phyloP scores from a whole-genome alignment of 176 grass and related monocot genomes.

The Aegilops umbellulata region DNA sequence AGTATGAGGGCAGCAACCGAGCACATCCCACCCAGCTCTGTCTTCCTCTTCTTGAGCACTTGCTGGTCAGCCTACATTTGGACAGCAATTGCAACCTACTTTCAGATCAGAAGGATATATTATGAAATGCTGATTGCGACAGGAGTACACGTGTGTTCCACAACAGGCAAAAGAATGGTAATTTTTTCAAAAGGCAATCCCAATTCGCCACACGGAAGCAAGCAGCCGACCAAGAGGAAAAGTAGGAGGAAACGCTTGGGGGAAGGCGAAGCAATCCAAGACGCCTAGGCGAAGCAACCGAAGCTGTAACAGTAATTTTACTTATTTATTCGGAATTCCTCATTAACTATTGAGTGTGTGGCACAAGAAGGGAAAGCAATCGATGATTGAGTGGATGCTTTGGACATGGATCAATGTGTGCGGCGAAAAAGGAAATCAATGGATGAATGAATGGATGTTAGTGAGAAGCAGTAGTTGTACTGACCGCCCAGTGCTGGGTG shows the following conservation, averaged over 20 bases:
- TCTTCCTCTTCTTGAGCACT: constrained; percentile 80
- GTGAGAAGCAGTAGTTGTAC: background rate
- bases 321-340: background rate
- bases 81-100: constrained; percentile 16
- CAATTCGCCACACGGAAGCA: constrained; percentile 8
- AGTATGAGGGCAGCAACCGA: constrained; percentile 72
- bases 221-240: background rate
- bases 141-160: background rate
- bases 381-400: background rate
- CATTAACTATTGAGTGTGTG: background rate
- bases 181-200: background rate
- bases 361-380: background rate
- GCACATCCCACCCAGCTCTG: constrained; percentile 80
- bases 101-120: background rate
- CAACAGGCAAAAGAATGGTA: background rate
- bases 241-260: background rate
- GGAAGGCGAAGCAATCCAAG: constrained; percentile 8
- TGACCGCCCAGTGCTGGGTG: constrained; percentile 75
- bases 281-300: constrained; percentile 30
- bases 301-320: background rate
- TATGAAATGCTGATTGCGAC: background rate
- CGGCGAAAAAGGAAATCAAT: background rate
- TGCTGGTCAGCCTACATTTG: constrained; percentile 73
- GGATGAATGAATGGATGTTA: background rate
- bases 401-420: no score